phyloP scores from a whole-genome alignment of 176 grass and related monocot species.

The Puya raimondii region DNA sequence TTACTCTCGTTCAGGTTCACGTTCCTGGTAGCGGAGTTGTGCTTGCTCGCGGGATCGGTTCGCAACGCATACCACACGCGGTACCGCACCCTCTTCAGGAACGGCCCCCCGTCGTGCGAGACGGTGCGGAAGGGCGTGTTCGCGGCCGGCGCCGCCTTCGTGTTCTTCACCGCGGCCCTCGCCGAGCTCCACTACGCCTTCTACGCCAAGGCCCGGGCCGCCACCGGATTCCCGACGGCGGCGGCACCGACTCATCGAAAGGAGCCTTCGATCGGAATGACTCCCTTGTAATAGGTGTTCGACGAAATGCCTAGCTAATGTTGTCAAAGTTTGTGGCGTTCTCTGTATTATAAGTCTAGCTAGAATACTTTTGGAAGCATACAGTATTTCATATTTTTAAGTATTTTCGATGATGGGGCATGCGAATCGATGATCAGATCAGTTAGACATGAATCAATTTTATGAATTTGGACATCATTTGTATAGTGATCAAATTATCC shows the following conservation, averaged over 20 bases:
- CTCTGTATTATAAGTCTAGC: too few species aligned
- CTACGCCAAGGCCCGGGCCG: constrained; percentile 42
- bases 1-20: constrained; percentile 37
- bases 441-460: too few species aligned
- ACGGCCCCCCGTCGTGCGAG: constrained; percentile 20
- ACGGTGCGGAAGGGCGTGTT: constrained; percentile 83
- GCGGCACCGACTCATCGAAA: constrained; percentile 45
- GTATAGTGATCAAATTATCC: too few species aligned
- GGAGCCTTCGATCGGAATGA: too few species aligned
- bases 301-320: too few species aligned
- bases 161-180: constrained; percentile 65
- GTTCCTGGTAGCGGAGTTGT: constrained; percentile 80
- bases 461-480: too few species aligned
- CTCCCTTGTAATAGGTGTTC: too few species aligned
- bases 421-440: too few species aligned
- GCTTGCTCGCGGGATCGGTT: constrained; percentile 69
- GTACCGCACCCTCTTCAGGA: constrained; percentile 18
- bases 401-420: too few species aligned
- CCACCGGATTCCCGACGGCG: constrained; percentile 27
- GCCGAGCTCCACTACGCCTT: constrained; percentile 53
- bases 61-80: constrained; percentile 82
- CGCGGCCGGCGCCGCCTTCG: constrained; percentile 72
- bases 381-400: too few species aligned
- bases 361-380: too few species aligned
- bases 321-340: too few species aligned